Percentiles rank a stretch among this genome's conserved stretches.
These are phyloP conservation scores for Fusarium sp. DNA, from an alignment of 2,329 filamentous ascomycete genomes.

Conservation along the genomic window DNA sequence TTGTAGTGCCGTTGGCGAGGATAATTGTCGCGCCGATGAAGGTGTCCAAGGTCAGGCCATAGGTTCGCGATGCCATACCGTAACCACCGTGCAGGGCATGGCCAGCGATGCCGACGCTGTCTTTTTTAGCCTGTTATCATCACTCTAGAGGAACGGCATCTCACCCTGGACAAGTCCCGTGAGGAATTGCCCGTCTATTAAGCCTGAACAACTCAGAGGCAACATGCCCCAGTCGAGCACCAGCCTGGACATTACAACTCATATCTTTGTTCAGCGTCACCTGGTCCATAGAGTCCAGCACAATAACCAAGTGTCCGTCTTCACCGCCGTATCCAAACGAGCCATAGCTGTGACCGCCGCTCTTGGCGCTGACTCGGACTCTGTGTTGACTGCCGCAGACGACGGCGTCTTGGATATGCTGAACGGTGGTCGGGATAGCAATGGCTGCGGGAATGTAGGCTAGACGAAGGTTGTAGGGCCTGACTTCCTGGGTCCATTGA, in stretches of 20 bases:
- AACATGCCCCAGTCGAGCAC: conserved; percentile 62
- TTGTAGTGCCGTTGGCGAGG: conserved; percentile 42
- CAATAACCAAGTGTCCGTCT: conserved; percentile 55
- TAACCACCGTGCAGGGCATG: conserved; percentile 48
- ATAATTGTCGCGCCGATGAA: conserved; percentile 47
- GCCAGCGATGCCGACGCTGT: conserved; percentile 46
- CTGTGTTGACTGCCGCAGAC: conserved; percentile 55
- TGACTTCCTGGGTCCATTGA: conserved; percentile 50
- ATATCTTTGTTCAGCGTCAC: conserved; percentile 43
- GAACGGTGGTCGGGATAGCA: conserved; percentile 47
- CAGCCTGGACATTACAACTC: conserved; percentile 51
- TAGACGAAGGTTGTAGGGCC: conserved; percentile 51
- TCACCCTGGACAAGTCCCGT: conserved; percentile 65
- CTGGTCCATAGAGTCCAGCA: conserved; percentile 54
- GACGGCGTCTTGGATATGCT: conserved; percentile 59
- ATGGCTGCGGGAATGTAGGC: conserved; percentile 48
- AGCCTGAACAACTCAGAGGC: conserved; percentile 54
- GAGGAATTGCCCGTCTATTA: conserved; percentile 56
- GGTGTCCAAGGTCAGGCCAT: conserved; percentile 47
- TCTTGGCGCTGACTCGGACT: conserved; percentile 61
- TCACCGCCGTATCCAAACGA: conserved; percentile 59
- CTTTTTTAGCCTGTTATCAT: conserved; percentile 9
- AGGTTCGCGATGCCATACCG: conserved; percentile 46
- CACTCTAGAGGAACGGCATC: neutral
- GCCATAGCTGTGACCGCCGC: conserved; percentile 65